A percentile compares a stretch with the other conserved stretches of the same genome.
phyloP scores from a whole-genome alignment of 768 basidiomycete genomes.

The Leccinum longicurvipes region DNA sequence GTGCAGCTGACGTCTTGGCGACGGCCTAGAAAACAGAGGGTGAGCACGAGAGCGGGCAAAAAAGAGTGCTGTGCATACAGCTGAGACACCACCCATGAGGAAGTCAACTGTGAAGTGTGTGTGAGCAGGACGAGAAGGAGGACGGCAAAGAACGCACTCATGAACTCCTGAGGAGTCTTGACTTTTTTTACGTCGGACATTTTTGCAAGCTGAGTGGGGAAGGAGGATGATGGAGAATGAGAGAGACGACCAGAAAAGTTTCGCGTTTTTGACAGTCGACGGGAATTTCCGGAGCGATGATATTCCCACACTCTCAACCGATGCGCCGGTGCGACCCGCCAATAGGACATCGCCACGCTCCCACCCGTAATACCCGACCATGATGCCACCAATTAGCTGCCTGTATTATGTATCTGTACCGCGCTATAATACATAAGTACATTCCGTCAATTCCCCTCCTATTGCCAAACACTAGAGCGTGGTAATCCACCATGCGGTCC shows the following conservation, averaged over 20 bases:
- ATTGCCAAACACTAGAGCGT: constrained; percentile 29
- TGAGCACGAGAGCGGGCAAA: constrained; percentile 12
- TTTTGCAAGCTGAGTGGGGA: constrained; percentile 56
- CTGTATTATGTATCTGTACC: constrained; percentile 11
- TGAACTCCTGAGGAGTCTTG: constrained; percentile 92
- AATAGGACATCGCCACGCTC: constrained; percentile 3
- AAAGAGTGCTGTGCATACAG: constrained; percentile 47
- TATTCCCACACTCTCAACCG: constrained; percentile 30
- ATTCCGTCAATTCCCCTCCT: constrained; percentile 2
- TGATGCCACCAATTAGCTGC: constrained; percentile 6
- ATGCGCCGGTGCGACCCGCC: constrained; percentile 8
- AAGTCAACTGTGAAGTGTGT: constrained; percentile 64
- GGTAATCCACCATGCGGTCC: constrained; percentile 20
- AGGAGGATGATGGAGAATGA: constrained; percentile 43
- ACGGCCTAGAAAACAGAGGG: constrained; percentile 63
- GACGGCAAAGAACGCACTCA: constrained; percentile 42
- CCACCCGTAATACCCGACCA: not conserved
- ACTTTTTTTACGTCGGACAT: constrained; percentile 83
- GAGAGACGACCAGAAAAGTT: constrained; percentile 48
- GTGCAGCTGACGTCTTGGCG: constrained; percentile 98
- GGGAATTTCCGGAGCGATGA: constrained; percentile 29
- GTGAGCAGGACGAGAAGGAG: constrained; percentile 9
- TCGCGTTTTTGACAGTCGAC: constrained; percentile 38
- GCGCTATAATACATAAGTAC: constrained; percentile 15
- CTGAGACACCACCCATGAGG: constrained; percentile 95